These are phyloP conservation scores for Rhododendron ferrugineum DNA, from an alignment of 148 eudicot species.

Conservation along the genomic window DNA sequence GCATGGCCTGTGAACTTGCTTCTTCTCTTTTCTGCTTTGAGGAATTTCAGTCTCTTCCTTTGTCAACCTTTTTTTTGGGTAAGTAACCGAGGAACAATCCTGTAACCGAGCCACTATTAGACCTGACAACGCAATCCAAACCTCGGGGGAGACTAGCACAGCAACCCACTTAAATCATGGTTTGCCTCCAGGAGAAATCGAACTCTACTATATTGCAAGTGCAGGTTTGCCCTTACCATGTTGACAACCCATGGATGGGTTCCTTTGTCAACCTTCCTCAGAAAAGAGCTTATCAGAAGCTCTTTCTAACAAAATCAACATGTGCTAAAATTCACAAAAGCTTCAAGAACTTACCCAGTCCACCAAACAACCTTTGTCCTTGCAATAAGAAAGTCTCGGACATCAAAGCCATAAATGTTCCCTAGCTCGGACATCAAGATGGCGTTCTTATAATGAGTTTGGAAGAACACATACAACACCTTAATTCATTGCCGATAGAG, in stretches of 20 bases:
- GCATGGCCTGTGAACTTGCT: slow-evolving; percentile 47
- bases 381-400: slow-evolving; percentile 57
- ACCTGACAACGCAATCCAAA: no score
- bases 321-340: not conserved
- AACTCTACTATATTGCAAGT: no score
- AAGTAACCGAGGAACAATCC: no score
- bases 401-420: slow-evolving; percentile 70
- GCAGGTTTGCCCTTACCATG: no score
- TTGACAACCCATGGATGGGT: no score
- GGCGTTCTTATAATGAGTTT: slow-evolving; percentile 55
- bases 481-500: slow-evolving; percentile 49
- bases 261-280: not conserved
- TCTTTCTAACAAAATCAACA: slow-evolving; percentile 6
- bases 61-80: not conserved
- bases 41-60: slow-evolving; percentile 17
- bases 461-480: slow-evolving; percentile 72
- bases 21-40: slow-evolving; percentile 37
- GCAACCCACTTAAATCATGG: no score
- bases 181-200: no score
- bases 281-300: slow-evolving; percentile 32
- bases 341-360: slow-evolving; percentile 66
- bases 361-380: slow-evolving; percentile 70
- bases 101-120: no score
- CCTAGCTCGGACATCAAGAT: slow-evolving; percentile 66
- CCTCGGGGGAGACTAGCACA: no score